Base-by-base conservation (phyloP, 2,329 filamentous ascomycete genomes). In the Fusarium falciforme region DNA sequence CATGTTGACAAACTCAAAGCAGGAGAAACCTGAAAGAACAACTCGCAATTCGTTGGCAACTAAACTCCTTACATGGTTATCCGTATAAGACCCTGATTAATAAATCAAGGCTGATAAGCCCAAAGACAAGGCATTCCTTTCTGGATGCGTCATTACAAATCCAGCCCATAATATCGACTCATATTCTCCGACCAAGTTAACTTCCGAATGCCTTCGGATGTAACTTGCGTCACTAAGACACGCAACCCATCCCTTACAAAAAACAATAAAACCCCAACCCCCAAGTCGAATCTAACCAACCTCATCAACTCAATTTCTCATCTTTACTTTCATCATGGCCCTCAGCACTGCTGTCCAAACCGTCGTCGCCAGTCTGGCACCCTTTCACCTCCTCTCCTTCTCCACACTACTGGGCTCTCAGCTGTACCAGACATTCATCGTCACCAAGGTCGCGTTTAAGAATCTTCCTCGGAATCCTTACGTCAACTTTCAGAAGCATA, bases 371-470 rank as follows among this genome's bases (percentile, higher is more conserved):
- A 71, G 80, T 33, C 73, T 83, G 31, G 80, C 80, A 0, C 81
- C 82, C 5, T 66, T 80, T 17, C 84, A 86, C 59, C 77, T 85
- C 35, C 74, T 85, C 17, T 79, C 80, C 40, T 85, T 82, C 72
- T 85, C 83, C 6, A 75, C 80, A 3, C 80, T 86, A 1, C 77
- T 86, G 0, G 84, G 84, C 54, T 80, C 80, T 1, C 77, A 82
- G 20, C 79, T 85, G 14, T 85, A 84, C 69, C 83, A 85, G 47
- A 80, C 79, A 25, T 85, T 85, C 17, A 57, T 82, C 67, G 67
- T 80, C 12, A 83, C 83, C 14, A 85, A 84, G 36, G 70, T 85
- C 7, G 78, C 79, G 54, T 80, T 79, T 61, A 64, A 72, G 7
- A 72, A 79, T 3, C 79, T 86, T 2, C 83, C 84, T 0, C 71